Evolutionary conservation across 179 eudicot species (phyloP).

Genomic region (Beta lomatogona): DNA sequence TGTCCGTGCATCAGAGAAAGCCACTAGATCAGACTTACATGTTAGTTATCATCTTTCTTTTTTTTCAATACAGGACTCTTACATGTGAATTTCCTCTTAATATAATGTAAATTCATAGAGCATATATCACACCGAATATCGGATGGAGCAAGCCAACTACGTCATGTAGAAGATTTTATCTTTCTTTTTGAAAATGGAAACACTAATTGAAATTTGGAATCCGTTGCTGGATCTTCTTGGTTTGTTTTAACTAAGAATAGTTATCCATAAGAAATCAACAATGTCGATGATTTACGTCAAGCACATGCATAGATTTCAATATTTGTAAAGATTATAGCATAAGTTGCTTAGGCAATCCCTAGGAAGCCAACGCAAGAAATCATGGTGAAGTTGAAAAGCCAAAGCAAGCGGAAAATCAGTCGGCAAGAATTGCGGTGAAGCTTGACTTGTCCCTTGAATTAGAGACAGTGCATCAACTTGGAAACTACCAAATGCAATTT

Average conservation of each 20-base stretch:
- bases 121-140: too few relatives aligned
- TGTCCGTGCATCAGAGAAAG: too few relatives aligned
- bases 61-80: too few relatives aligned
- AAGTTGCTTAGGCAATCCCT: not conserved
- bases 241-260: not conserved
- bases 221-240: not conserved
- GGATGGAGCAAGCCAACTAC: too few relatives aligned
- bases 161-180: too few relatives aligned
- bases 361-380: conserved; percentile 5
- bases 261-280: not conserved
- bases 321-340: not conserved
- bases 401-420: conserved; percentile 7
- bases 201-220: not conserved
- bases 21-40: too few relatives aligned
- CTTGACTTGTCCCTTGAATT: conserved; percentile 1
- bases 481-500: conserved; percentile 1
- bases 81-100: too few relatives aligned
- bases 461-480: conserved; percentile 23
- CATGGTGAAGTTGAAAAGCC: not conserved
- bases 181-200: too few relatives aligned
- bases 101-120: too few relatives aligned
- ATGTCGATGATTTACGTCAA: not conserved
- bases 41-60: too few relatives aligned
- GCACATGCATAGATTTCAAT: conserved; percentile 6
- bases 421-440: conserved; percentile 23